Conservation (phyloP, 2,329 filamentous ascomycete species). For the Aphanocladium album region DNA sequence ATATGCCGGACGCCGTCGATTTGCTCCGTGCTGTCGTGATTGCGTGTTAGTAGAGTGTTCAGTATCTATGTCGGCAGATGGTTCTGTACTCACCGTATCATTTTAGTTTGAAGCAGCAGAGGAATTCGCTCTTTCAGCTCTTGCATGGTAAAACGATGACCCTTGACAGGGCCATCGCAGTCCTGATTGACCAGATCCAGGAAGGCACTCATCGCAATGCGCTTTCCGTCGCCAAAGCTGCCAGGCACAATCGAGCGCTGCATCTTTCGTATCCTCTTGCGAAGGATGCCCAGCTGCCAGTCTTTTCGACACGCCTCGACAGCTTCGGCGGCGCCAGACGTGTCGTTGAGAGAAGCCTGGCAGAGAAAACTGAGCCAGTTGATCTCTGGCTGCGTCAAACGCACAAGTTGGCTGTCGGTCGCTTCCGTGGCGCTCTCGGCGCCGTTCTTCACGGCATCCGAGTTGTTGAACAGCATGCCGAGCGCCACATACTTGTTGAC, state of each 20-base stretch:
- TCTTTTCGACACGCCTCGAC: background rate
- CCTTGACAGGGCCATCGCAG: slow-evolving; percentile 15
- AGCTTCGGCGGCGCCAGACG: background rate
- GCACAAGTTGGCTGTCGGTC: background rate
- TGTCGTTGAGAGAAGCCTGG: slow-evolving; percentile 14
- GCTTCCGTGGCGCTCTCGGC: background rate
- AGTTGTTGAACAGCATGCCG: slow-evolving; percentile 5
- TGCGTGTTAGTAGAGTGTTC: background rate
- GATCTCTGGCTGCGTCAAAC: slow-evolving; percentile 21
- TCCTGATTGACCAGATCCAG: slow-evolving; percentile 21
- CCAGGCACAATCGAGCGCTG: background rate
- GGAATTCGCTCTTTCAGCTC: slow-evolving; percentile 16
- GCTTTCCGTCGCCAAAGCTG: background rate
- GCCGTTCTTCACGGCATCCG: background rate
- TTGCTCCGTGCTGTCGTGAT: background rate
- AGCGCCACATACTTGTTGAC: slow-evolving; percentile 17
- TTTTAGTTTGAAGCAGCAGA: slow-evolving; percentile 5
- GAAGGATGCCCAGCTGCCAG: background rate
- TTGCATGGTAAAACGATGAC: slow-evolving; percentile 20
- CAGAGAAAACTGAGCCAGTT: slow-evolving; percentile 28
- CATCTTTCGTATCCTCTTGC: background rate
- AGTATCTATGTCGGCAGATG: background rate
- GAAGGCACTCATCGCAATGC: slow-evolving; percentile 16
- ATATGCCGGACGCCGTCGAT: background rate
- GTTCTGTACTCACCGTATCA: slow-evolving; percentile 16